Evolutionary conservation across 176 grass and related monocot genomes (phyloP).

Genomic region (Lolium rigidum): DNA sequence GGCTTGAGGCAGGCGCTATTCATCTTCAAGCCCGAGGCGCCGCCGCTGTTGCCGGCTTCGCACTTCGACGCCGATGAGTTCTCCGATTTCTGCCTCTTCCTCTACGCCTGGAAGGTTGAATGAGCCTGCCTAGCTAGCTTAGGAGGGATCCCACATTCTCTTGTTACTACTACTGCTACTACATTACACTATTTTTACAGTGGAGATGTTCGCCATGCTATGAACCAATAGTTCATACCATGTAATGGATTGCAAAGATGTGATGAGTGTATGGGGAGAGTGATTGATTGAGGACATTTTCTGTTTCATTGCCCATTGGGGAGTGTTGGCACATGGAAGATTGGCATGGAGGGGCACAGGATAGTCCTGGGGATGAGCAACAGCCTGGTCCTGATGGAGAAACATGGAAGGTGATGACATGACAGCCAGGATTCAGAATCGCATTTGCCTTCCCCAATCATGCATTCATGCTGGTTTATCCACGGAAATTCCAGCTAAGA

Average conservation of each 20-base stretch:
- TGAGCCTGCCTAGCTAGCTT: conserved; percentile 33
- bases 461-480: conserved; percentile 52
- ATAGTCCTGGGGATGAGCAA: conserved; percentile 58
- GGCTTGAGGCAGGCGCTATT: conserved; percentile 84
- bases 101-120: conserved; percentile 91
- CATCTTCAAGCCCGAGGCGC: conserved; percentile 80
- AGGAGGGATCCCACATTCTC: background rate
- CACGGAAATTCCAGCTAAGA: conserved; percentile 54
- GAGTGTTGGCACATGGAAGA: conserved; percentile 53
- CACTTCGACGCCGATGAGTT: conserved; percentile 11
- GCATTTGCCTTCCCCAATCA: conserved; percentile 45
- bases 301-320: conserved; percentile 13
- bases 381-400: conserved; percentile 59
- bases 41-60: background rate
- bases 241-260: conserved; percentile 44
- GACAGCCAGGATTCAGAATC: conserved; percentile 53
- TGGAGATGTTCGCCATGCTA: conserved; percentile 38
- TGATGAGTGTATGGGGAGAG: conserved; percentile 1
- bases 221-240: conserved; percentile 38
- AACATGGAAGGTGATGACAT: conserved; percentile 49
- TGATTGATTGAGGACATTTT: conserved; percentile 27
- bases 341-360: conserved; percentile 47
- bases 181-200: conserved; percentile 23
- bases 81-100: conserved; percentile 79
- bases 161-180: conserved; percentile 14